Percentiles rank a stretch among this genome's conserved stretches.
These are phyloP conservation scores for Metschnikowia rubicola DNA, from an alignment of 805 yeast genomes.

Conservation along the genomic window DNA sequence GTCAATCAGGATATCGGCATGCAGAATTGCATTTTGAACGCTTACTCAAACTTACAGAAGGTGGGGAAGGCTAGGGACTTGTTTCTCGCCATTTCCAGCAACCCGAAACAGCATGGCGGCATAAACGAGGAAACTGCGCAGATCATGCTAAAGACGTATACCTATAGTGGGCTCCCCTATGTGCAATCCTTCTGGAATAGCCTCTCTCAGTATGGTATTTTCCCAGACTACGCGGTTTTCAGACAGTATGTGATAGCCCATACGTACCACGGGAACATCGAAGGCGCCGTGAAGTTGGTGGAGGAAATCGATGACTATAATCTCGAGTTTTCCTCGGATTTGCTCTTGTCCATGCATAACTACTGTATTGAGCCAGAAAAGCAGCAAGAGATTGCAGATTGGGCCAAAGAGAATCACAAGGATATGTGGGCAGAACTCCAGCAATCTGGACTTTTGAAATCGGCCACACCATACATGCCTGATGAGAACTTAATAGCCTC, in stretches of 20 bases:
- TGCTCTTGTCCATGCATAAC: slow-evolving; percentile 46
- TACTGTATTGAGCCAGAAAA: slow-evolving; percentile 33
- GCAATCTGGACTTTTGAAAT: slow-evolving; percentile 24
- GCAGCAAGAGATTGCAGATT: slow-evolving; percentile 29
- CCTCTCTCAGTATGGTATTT: slow-evolving; percentile 48
- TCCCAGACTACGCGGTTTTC: slow-evolving; percentile 51
- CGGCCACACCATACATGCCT: slow-evolving; percentile 30
- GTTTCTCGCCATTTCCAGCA: slow-evolving; percentile 55
- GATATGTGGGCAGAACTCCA: slow-evolving; percentile 27
- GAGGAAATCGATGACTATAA: slow-evolving; percentile 47
- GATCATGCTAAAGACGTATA: slow-evolving; percentile 63
- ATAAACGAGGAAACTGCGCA: slow-evolving; percentile 61
- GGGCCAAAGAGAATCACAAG: slow-evolving; percentile 31
- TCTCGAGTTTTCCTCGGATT: slow-evolving; percentile 40
- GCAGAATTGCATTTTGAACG: slow-evolving; percentile 61
- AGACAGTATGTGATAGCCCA: slow-evolving; percentile 66
- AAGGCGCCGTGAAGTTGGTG: slow-evolving; percentile 52
- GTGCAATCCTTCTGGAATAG: slow-evolving; percentile 62
- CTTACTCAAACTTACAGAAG: slow-evolving; percentile 58
- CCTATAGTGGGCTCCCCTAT: slow-evolving; percentile 50
- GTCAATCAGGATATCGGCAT: slow-evolving; percentile 51
- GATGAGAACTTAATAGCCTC: slow-evolving; percentile 26
- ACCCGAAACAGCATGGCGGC: slow-evolving; percentile 46
- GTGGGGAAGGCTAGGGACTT: slow-evolving; percentile 53
- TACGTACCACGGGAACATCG: slow-evolving; percentile 60